Evolutionary conservation across 169 alveolate genomes (phyloP).

Genomic region (Plasmodium relictum): DNA sequence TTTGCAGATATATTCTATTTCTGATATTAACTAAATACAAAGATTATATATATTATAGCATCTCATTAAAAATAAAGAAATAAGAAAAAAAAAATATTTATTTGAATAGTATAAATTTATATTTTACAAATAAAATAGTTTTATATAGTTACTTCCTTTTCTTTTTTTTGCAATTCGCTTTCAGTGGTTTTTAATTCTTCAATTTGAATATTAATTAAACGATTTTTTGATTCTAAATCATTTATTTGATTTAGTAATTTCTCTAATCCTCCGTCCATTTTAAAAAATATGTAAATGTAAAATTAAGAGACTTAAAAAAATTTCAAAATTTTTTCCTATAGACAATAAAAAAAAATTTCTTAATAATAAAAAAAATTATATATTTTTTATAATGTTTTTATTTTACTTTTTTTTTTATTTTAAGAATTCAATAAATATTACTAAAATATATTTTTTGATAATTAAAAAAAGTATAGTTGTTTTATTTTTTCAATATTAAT

Average conservation of each 20-base stretch:
- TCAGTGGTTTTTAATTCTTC: conserved; percentile 74
- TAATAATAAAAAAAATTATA: no score
- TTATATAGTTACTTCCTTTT: conserved; percentile 60
- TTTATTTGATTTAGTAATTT: conserved; percentile 50
- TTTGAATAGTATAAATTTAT: background rate
- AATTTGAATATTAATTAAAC: conserved; percentile 59
- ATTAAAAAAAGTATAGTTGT: no score
- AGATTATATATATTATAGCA: background rate
- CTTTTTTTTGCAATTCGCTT: conserved; percentile 73
- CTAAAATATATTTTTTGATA: no score
- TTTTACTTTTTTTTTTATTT: no score
- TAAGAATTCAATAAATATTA: no score
- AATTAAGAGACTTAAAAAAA: background rate
- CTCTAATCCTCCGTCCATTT: conserved; percentile 71
- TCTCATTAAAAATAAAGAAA: no score
- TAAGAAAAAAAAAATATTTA: background rate
- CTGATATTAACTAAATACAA: conserved; percentile 45
- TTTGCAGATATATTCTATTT: conserved; percentile 60
- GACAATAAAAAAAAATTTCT: no score
- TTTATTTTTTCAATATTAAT: no score
- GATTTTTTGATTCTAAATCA: conserved; percentile 72
- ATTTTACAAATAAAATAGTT: background rate
- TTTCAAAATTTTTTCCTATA: no score
- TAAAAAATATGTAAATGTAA: background rate
- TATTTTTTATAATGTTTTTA: no score